phyloP scores from a whole-genome alignment of 2,329 filamentous ascomycete genomes.

The Colletotrichum salicis region DNA sequence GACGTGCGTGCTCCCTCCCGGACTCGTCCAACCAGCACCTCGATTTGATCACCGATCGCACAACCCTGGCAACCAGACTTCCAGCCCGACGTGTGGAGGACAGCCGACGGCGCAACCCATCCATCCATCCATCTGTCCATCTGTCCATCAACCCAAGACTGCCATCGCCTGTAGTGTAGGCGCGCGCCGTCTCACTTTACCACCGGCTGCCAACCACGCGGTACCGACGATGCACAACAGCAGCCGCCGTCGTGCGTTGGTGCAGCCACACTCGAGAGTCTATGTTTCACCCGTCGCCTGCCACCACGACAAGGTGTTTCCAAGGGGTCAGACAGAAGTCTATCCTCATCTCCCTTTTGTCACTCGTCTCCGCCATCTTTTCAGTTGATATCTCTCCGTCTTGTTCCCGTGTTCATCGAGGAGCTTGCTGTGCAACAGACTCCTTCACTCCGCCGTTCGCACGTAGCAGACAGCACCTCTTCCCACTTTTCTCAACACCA shows the following conservation, averaged over 20 bases:
- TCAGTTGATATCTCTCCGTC: background rate
- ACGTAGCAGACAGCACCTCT: background rate
- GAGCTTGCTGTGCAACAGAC: background rate
- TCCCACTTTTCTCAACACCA: background rate
- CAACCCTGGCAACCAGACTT: conserved; percentile 32
- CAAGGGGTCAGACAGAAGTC: background rate
- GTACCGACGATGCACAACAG: conserved; percentile 15
- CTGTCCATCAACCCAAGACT: no score
- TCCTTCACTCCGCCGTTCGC: background rate
- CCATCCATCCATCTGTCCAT: background rate
- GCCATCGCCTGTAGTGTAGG: no score
- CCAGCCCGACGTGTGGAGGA: conserved; percentile 9
- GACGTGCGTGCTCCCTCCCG: conserved; percentile 24
- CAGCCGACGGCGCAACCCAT: background rate
- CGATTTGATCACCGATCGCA: conserved; percentile 31
- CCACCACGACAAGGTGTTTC: conserved; percentile 1
- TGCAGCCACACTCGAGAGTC: conserved; percentile 30
- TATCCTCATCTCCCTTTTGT: background rate
- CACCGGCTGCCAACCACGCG: conserved; percentile 20
- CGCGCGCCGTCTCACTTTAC: conserved; percentile 7
- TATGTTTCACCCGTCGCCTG: conserved; percentile 12
- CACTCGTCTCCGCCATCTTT: background rate
- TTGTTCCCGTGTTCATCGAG: background rate
- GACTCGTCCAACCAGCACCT: conserved; percentile 1
- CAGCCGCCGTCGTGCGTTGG: conserved; percentile 18